Evolutionary conservation across 2,329 filamentous ascomycete genomes (phyloP), one percentile per base, ranked within the genome.

Genomic region (Colletotrichum plurivorum): DNA sequence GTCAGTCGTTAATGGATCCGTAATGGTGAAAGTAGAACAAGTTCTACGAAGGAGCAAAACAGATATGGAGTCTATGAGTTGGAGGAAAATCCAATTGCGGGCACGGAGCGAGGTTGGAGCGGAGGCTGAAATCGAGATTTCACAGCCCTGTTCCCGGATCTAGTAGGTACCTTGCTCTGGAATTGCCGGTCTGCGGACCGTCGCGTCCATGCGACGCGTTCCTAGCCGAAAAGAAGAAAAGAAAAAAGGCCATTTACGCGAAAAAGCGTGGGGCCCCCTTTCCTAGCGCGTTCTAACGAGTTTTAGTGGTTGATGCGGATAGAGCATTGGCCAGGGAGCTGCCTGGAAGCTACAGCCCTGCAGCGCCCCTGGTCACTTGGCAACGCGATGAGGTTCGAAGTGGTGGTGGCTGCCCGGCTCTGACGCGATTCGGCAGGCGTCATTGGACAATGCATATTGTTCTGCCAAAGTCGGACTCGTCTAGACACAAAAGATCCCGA

Each of bases 321-420:
- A 25, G 22, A 10, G 31, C 31, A 36, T 45, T 8, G 36, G 55
- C 43, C 41, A 45, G 55, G 62, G 51, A 56, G 49, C 55, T 51
- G 45, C 43, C 41, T 60, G 41, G 60, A 46, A 68, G 66, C 66
- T 68, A 51, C 62, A 61, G 62, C 67, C 62, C 62, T 69, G 62
- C 43, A 41, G 51, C 20, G 63, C 31, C 66, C 62, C 54, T 12
- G 18, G 61, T 41, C 39, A 36, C 55, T 66, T 55, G 49, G 66
- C 45, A 49, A 22, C 27, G 45, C 27, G 15, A 25, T 57, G 49
- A 69, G 51, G 39, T 49, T 52, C 25, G 22, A 39, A n/a, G 53
- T 43, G 49, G 45, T 66, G 55, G 31, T 66, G 62, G 66, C 55
- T 66, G 22, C 22, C 22, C 22, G 60, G 55, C 65, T 36, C 48